Base-by-base conservation (phyloP, 2,329 filamentous ascomycete species). In the Microcera coccophila region DNA sequence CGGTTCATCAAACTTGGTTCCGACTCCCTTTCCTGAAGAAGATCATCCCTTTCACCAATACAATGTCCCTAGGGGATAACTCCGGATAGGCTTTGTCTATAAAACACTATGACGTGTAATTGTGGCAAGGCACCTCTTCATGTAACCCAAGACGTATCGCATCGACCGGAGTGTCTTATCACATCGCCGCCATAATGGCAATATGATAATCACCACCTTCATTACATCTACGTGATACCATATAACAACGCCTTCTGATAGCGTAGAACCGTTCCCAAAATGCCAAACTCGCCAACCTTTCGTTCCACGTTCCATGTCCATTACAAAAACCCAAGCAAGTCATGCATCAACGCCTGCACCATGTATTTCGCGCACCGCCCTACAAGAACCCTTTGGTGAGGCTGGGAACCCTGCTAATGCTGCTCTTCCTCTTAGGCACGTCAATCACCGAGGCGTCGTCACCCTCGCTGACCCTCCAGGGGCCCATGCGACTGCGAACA, bases 331-430 rank as follows among this genome's bases (percentile, higher is more conserved):
- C 29, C 9, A 32, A 32, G 29, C 29, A 32, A 32, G 5, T 14
- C n/a, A 9, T 28, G 9, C 24, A 15, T n/a, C 29, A 16, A 14
- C 29, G 29, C 15, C 29, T 12, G 26, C 21, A 22, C 32, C 44
- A 47, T 49, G 47, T 44, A 35, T 45, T 36, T 47, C 41, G 26
- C 47, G 31, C 24, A 17, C 41, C 53, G 49, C 44, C 50, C 51
- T 47, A 88, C 65, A 89, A 69, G 61, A 90, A 89, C n/a, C 85
- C 85, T 67, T 90, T 89, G 35, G 82, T 88, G 63, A 87, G 70
- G 64, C 85, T 89, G 42, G 79, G 76, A 55, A 73, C 71, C 60
- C 81, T 74, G 48, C 71, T 75, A 65, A 83, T 67, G 64, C 80
- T 83, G 64, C 77, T 81, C 69, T 85, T 85, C 58, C 84, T 72